Conservation (phyloP, 2,329 filamentous ascomycete genomes). For the Colletotrichum euphorbiae region DNA sequence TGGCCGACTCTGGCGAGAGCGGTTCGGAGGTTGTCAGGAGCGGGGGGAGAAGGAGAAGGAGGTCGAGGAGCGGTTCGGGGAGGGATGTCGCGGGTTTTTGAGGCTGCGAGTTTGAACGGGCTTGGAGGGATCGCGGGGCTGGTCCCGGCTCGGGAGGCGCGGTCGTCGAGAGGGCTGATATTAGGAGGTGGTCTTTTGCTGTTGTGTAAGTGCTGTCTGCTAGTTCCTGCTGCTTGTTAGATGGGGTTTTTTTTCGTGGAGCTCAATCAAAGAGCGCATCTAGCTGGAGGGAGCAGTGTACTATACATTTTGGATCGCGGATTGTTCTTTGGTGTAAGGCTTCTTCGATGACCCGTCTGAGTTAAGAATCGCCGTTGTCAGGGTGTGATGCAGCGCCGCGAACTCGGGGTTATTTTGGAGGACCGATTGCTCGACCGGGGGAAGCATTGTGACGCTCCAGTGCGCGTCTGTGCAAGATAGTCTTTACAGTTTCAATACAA, state of each 20-base stretch:
- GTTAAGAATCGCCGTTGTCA: slow-evolving; percentile 67
- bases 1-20: slow-evolving; percentile 51
- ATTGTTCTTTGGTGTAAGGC: slow-evolving; percentile 62
- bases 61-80: slow-evolving; percentile 61
- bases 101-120: slow-evolving; percentile 41
- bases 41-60: slow-evolving; percentile 66
- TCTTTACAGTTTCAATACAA: too few species aligned
- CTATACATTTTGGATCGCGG: slow-evolving; percentile 61
- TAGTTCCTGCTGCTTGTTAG: slow-evolving; percentile 56
- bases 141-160: slow-evolving; percentile 46
- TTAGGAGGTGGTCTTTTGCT: slow-evolving; percentile 64
- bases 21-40: slow-evolving; percentile 54
- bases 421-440: slow-evolving; percentile 66
- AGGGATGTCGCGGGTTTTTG: slow-evolving; percentile 44
- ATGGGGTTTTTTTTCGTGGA: too few species aligned
- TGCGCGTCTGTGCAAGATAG: too few species aligned
- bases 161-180: slow-evolving; percentile 61
- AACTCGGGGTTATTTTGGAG: slow-evolving; percentile 70
- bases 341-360: slow-evolving; percentile 68
- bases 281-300: neutral
- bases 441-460: slow-evolving; percentile 58
- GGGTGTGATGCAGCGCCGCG: slow-evolving; percentile 65
- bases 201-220: slow-evolving; percentile 59
- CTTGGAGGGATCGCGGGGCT: slow-evolving; percentile 43
- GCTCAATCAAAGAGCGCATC: too few species aligned